Base-by-base conservation (phyloP, 139 green algal genomes). In the Volvox africanus region DNA sequence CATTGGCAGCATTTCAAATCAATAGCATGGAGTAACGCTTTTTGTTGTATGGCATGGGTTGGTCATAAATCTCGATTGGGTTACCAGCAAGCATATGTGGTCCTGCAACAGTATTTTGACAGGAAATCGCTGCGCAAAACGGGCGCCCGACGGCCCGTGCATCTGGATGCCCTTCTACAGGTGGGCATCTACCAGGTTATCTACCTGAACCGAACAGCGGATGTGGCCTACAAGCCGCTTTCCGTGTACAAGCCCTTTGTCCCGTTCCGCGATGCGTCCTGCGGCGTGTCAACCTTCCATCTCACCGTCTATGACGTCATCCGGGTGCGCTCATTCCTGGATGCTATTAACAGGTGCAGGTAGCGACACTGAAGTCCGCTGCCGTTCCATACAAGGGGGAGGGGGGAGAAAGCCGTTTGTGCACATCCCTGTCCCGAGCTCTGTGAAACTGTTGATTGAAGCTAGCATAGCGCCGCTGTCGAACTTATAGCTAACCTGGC, bases 241-340 rank as follows among this genome's bases (percentile, higher is more conserved):
- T 44, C 89, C 30, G 33, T 44, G 21, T 91, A 96, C 61, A 94
- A 96, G 92, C 97, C 97, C 3, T 99, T 97, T 86, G 82, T 93
- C 28, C 95, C 96, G 2, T 99, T 98, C 92, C 91, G 97, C 28
- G 97, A 99, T 84, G 96, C 97, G 14, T 98, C 96, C 0, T 98
- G 94, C 83, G 97, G 97, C 18, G 89, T 95, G 22, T 95, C 95
- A 20, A 96, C 94, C 80, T 99, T 98, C 92, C 89, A 97, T 89
- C 92, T 99, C 26, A 95, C 95, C 3, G 96, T 98, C n/a, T 91
- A 94, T 21, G 93, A 98, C 92, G 85, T 89, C 13, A 55, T 89
- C 28, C 24, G 44, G 85, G 85, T 89, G 32, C 21, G 85, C 5
- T 28, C 44, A 55, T 55, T 14, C 9, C 44, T 55, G 44, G 44